These are phyloP conservation scores for Cupressus sempervirens DNA, from an alignment of 75 land plant genomes.

Conservation along the genomic window DNA sequence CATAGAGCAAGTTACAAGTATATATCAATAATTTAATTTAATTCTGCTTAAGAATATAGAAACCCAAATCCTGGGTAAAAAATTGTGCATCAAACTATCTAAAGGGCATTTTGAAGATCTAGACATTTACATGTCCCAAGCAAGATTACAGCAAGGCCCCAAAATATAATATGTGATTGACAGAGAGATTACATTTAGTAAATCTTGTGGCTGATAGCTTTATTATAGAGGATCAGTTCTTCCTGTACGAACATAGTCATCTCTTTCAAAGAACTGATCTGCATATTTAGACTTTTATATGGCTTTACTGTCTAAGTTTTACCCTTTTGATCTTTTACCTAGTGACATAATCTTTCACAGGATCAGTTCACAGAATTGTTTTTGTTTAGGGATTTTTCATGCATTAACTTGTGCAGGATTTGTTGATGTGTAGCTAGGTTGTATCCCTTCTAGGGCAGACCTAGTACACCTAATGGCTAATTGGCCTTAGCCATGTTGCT, in stretches of 20 bases:
- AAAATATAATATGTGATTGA: background rate
- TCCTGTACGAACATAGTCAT: background rate
- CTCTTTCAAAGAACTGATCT: background rate
- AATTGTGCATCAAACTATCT: background rate
- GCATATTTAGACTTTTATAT: background rate
- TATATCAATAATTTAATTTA: background rate
- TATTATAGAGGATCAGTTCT: background rate
- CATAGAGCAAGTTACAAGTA: background rate
- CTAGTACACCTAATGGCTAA: too few species aligned
- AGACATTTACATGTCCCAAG: background rate
- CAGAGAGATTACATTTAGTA: background rate
- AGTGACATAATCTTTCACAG: background rate
- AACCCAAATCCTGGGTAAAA: background rate
- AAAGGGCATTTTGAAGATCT: background rate
- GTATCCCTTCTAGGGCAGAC: too few species aligned
- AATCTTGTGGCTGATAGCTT: background rate
- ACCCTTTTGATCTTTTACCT: background rate
- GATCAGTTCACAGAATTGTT: background rate
- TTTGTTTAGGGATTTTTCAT: background rate
- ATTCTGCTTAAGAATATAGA: background rate
- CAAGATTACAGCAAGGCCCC: background rate
- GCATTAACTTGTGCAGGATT: background rate
- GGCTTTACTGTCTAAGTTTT: background rate
- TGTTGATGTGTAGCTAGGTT: too few species aligned
- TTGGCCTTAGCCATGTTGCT: too few species aligned